Evolutionary conservation across 352 stramenopile genomes (phyloP).

Genomic region (Phytophthora pseudosyringae): DNA sequence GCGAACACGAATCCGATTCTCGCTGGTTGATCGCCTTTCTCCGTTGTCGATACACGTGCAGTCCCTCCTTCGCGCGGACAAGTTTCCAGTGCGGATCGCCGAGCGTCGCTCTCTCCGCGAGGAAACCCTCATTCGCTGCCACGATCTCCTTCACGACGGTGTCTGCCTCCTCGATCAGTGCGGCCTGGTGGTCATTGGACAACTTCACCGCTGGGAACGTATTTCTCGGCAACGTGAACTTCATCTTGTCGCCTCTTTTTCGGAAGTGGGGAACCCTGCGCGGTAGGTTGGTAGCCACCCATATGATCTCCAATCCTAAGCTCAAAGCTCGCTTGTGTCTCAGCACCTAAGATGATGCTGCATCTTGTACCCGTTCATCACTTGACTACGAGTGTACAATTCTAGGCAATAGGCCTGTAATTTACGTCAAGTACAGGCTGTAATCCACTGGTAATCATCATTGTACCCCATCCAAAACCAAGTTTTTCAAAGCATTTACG

Average conservation of each 20-base stretch:
- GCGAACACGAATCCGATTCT: background rate
- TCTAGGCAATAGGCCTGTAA: background rate
- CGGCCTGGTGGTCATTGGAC: constrained; percentile 28
- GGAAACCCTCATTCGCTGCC: constrained; percentile 41
- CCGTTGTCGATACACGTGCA: constrained; percentile 39
- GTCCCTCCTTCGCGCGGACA: constrained; percentile 43
- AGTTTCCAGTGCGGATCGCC: constrained; percentile 40
- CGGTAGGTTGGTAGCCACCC: constrained; percentile 5
- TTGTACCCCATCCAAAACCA: constrained; percentile 6
- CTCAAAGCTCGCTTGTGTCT: constrained; percentile 12
- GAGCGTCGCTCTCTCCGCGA: constrained; percentile 30
- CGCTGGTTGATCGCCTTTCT: constrained; percentile 9
- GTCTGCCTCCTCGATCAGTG: constrained; percentile 43
- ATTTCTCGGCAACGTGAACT: constrained; percentile 50
- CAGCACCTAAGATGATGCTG: constrained; percentile 2
- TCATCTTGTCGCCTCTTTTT: constrained; percentile 32
- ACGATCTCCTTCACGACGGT: constrained; percentile 53
- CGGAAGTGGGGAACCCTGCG: constrained; percentile 3
- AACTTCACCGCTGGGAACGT: constrained; percentile 38
- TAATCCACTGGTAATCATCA: constrained; percentile 8
- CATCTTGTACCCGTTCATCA: background rate
- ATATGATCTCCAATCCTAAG: constrained; percentile 22
- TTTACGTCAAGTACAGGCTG: background rate
- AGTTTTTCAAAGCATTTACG: constrained; percentile 12
- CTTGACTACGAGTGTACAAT: background rate